Evolutionary conservation across 768 basidiomycete genomes (phyloP).

Genomic region (Termitomyces sp.): DNA sequence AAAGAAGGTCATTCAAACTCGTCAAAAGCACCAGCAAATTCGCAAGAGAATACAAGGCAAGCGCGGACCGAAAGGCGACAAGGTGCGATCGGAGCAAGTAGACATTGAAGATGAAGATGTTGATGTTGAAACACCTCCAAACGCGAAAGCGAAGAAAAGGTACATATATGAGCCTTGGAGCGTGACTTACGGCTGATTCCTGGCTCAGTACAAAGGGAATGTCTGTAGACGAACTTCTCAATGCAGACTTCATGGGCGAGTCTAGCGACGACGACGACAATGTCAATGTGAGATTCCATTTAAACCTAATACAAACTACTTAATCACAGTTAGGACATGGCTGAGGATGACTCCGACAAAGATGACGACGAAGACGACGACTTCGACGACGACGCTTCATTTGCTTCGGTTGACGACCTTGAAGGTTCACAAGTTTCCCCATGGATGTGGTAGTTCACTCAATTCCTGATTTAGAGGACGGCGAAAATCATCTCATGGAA

Average conservation of each 20-base stretch:
- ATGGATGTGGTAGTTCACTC: background rate
- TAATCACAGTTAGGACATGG: conserved; percentile 17
- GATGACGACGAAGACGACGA: conserved; percentile 27
- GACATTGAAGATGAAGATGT: conserved; percentile 28
- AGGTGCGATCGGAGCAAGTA: conserved; percentile 22
- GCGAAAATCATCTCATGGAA: conserved; percentile 68
- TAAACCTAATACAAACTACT: background rate
- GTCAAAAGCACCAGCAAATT: conserved; percentile 76
- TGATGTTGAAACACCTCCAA: conserved; percentile 20
- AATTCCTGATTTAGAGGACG: conserved; percentile 47
- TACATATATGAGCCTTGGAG: background rate
- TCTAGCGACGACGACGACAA: conserved; percentile 41
- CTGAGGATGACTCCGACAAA: conserved; percentile 24
- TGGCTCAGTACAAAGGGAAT: conserved; percentile 38
- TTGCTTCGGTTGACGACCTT: conserved; percentile 73
- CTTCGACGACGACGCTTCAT: conserved; percentile 54
- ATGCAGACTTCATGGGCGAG: conserved; percentile 65
- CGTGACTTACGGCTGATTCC: background rate
- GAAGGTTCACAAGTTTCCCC: conserved; percentile 40
- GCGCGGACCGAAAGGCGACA: conserved; percentile 35
- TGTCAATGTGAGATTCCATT: conserved; percentile 13
- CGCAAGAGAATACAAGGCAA: conserved; percentile 66
- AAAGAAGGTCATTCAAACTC: conserved; percentile 76
- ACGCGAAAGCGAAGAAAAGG: conserved; percentile 12
- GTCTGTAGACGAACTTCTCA: conserved; percentile 76